phyloP scores from a whole-genome alignment of 768 basidiomycete genomes.

The button mushroom (Agaricus bisporus) region DNA sequence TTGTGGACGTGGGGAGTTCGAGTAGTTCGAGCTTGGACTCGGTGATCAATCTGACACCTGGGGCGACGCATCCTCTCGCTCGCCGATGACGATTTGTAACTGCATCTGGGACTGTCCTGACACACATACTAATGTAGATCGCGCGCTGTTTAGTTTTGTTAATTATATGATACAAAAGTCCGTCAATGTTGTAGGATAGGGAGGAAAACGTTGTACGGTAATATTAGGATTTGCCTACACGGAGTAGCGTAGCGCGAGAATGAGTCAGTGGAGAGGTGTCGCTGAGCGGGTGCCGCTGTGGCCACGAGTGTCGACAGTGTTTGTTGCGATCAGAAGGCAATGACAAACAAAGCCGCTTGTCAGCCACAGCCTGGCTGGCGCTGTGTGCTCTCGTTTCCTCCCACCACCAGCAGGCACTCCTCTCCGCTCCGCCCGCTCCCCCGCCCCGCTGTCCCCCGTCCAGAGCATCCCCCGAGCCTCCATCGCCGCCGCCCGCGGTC shows the following conservation, averaged over 20 bases:
- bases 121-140: too few relatives aligned
- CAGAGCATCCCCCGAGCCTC: slow-evolving; percentile 16
- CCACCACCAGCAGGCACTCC: slow-evolving; percentile 39
- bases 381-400: slow-evolving; percentile 48
- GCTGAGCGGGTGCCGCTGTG: too few relatives aligned
- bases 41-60: background rate
- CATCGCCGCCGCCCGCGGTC: slow-evolving; percentile 17
- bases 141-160: too few relatives aligned
- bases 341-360: slow-evolving; percentile 38
- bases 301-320: background rate
- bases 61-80: background rate
- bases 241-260: too few relatives aligned
- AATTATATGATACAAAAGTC: too few relatives aligned
- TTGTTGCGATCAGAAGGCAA: slow-evolving; percentile 27
- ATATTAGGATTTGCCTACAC: too few relatives aligned
- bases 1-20: slow-evolving; percentile 2
- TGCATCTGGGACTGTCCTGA: too few relatives aligned
- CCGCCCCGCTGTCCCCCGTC: slow-evolving; percentile 14
- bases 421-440: slow-evolving; percentile 19
- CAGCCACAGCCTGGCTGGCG: slow-evolving; percentile 29
- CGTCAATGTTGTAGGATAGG: too few relatives aligned
- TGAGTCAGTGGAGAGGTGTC: too few relatives aligned
- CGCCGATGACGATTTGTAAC: background rate
- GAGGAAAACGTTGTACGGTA: too few relatives aligned
- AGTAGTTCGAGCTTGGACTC: background rate